A percentile compares a stretch with the other conserved stretches of the same genome.
These are phyloP conservation scores for Pyrus hybrid DNA, from an alignment of 331 rosid species.

Conservation along the genomic window DNA sequence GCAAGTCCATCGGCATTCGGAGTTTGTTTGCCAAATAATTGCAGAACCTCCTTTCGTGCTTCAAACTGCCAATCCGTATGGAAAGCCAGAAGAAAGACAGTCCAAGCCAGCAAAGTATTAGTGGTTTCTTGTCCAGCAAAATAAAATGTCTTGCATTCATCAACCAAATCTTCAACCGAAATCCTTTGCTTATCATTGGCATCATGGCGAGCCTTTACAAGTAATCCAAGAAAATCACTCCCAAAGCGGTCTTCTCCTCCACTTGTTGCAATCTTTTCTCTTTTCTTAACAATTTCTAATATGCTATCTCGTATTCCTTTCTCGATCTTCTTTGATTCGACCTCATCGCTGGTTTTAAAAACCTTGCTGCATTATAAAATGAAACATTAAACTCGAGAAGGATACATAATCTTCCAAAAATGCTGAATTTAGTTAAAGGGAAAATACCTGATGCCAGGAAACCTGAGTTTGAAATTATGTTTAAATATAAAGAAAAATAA, in stretches of 20 bases:
- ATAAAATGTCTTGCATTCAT: too few species aligned
- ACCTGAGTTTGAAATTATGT: neutral
- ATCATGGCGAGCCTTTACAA: too few species aligned
- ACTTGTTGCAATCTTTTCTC: slow-evolving; percentile 3
- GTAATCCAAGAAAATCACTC: too few species aligned
- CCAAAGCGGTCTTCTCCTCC: neutral
- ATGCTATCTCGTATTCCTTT: neutral
- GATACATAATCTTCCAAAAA: neutral
- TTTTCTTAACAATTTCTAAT: neutral
- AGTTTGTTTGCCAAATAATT: neutral
- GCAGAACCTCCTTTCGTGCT: slow-evolving; percentile 7
- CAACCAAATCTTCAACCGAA: too few species aligned
- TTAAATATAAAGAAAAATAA: too few species aligned
- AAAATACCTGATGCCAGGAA: slow-evolving; percentile 2
- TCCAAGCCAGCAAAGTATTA: too few species aligned
- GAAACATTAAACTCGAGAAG: neutral
- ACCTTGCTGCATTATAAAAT: slow-evolving; percentile 6
- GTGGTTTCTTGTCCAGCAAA: too few species aligned
- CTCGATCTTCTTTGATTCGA: slow-evolving; percentile 10
- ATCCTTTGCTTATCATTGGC: too few species aligned
- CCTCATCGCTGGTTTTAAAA: slow-evolving; percentile 3
- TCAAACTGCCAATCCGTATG: slow-evolving; percentile 11
- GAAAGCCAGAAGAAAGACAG: slow-evolving; percentile 7
- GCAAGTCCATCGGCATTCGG: slow-evolving; percentile 1
- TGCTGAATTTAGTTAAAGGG: neutral